These are phyloP conservation scores for Metschnikowia similis DNA, from an alignment of 805 yeast genomes.

Conservation along the genomic window DNA sequence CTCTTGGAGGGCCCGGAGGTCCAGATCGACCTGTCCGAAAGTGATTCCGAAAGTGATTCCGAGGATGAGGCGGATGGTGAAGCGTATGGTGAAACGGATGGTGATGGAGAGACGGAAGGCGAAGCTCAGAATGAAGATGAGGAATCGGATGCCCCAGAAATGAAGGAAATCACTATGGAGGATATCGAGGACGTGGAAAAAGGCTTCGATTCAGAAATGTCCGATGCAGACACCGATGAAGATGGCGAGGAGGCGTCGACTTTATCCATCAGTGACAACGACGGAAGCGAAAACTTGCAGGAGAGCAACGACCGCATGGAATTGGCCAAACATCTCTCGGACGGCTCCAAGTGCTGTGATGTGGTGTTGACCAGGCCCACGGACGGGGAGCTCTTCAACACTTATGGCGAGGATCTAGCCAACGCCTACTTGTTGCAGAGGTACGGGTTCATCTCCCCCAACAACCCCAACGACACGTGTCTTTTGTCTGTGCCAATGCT, in stretches of 20 bases:
- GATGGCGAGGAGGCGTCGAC: slow-evolving; percentile 20
- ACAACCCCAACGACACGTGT: slow-evolving; percentile 47
- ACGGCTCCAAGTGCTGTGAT: slow-evolving; percentile 60
- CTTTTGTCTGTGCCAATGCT: slow-evolving; percentile 52
- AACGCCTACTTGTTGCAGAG: slow-evolving; percentile 65
- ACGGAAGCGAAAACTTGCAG: slow-evolving; percentile 11
- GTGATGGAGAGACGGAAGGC: slow-evolving; percentile 5
- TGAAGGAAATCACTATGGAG: slow-evolving; percentile 27
- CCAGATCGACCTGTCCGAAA: slow-evolving; percentile 13
- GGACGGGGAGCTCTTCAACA: slow-evolving; percentile 63
- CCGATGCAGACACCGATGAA: slow-evolving; percentile 21
- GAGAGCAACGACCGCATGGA: slow-evolving; percentile 22
- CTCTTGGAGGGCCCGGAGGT: slow-evolving; percentile 8
- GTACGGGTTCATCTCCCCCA: slow-evolving; percentile 70
- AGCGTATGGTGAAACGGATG: slow-evolving; percentile 24
- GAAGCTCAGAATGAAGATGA: neutral
- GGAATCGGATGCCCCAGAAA: neutral
- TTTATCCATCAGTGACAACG: slow-evolving; percentile 17
- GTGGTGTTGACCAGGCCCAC: slow-evolving; percentile 46
- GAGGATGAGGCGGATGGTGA: slow-evolving; percentile 21
- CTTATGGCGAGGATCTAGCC: slow-evolving; percentile 68
- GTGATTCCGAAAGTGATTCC: slow-evolving; percentile 15
- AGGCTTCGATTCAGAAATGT: neutral
- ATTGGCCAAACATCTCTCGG: slow-evolving; percentile 30
- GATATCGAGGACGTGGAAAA: slow-evolving; percentile 25